A percentile compares a stretch with the other conserved stretches of the same genome.
Evolutionary conservation across 345 rosid species (phyloP).

Genomic region (Gossypium rotundifolium): DNA sequence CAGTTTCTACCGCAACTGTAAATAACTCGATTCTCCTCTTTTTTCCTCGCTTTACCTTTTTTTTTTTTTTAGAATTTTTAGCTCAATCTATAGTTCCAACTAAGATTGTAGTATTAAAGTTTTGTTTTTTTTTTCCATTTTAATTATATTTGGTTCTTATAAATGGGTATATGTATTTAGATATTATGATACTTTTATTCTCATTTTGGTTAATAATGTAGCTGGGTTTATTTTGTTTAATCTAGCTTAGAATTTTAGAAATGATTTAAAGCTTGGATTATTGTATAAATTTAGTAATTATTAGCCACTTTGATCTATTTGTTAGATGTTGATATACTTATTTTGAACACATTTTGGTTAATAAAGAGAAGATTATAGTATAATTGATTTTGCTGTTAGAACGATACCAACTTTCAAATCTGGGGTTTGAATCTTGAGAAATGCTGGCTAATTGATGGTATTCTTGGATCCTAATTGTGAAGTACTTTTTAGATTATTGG

Average conservation of each 20-base stretch:
- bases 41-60: neutral
- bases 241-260: neutral
- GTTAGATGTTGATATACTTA: neutral
- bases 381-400: neutral
- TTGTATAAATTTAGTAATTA: neutral
- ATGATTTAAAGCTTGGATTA: neutral
- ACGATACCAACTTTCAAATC: neutral
- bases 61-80: too few relatives aligned
- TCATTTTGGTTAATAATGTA: neutral
- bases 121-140: neutral
- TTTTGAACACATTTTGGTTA: neutral
- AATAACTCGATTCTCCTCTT: neutral
- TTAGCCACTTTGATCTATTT: neutral
- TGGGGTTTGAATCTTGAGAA: neutral
- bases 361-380: neutral
- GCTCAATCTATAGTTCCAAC: neutral
- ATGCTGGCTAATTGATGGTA: neutral
- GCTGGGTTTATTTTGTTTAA: neutral
- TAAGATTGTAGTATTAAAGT: neutral
- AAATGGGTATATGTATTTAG: neutral
- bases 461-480: neutral
- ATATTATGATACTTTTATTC: neutral
- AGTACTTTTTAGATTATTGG: neutral
- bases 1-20: conserved; percentile 36
- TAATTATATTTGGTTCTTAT: neutral